Conservation (phyloP, 176 grass and related monocot genomes). For the Hyparrhenia diplandra region DNA sequence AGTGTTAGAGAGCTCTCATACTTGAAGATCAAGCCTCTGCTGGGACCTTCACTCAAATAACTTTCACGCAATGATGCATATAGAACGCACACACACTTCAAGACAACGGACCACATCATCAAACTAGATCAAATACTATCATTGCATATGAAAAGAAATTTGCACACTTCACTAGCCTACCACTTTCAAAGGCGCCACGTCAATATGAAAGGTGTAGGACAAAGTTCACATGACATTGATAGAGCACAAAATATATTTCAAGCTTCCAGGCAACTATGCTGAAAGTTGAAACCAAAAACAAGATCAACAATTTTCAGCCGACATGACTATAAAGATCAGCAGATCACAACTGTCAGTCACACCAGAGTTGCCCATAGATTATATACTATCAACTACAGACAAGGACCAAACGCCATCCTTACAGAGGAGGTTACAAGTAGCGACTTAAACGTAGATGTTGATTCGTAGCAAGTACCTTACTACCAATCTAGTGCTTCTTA, state of each 20-base stretch:
- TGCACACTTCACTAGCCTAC: not conserved
- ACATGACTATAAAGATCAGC: constrained; percentile 16
- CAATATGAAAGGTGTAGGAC: not conserved
- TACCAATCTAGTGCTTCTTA: constrained; percentile 59
- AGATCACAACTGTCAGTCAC: constrained; percentile 20
- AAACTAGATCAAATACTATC: not conserved
- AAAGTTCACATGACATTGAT: constrained; percentile 20
- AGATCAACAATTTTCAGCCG: constrained; percentile 33
- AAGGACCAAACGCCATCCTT: constrained; percentile 24
- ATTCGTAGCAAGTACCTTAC: constrained; percentile 21
- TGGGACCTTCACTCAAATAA: constrained; percentile 23
- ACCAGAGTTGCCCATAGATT: constrained; percentile 23
- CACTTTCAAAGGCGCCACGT: not conserved
- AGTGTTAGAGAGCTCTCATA: constrained; percentile 31
- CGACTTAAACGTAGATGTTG: constrained; percentile 17
- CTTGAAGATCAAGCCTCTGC: constrained; percentile 29
- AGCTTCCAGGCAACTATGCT: constrained; percentile 35
- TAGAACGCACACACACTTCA: not conserved
- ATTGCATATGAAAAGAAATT: not conserved
- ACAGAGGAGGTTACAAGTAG: not conserved
- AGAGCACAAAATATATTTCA: constrained; percentile 20
- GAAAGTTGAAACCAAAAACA: constrained; percentile 24
- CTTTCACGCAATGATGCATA: not conserved
- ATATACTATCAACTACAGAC: constrained; percentile 31
- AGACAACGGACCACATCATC: not conserved